Base-by-base conservation (phyloP, 495 filamentous ascomycete genomes). In the Talaromyces ruber region DNA sequence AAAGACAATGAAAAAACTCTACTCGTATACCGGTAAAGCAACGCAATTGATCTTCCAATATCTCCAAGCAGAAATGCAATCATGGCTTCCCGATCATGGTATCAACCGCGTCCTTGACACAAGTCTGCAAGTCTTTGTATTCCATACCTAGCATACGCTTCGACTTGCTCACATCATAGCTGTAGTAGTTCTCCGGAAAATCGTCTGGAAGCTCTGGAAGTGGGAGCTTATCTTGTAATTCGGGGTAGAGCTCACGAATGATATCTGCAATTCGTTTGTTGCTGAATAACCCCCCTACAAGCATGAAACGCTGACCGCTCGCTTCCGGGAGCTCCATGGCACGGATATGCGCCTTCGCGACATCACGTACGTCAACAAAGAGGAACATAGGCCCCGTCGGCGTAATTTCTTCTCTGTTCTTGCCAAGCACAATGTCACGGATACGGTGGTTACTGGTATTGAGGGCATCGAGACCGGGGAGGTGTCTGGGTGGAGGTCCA, bases 301-400 rank as follows among this genome's bases (percentile, higher is more conserved):
- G 65, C 73, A 90, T 83, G 71, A 86, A 88, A 43, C 86, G 75
- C 70, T 88, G 83, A 39, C 78, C 77, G 1, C 73, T 80, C 2
- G 84, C 85, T 43, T 79, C 81, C 1, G 73, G 70, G 9, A 77
- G 68, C 62, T 86, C 83, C n/a, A 85, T 77, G 0, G 85, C 85
- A 6, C 80, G 74, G 3, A 88, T 76, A 66, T 90, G 87, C 0
- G 82, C 83, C 9, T 76, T 65, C 0, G 84, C 86, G 16, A 85
- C 66, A 64, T 89, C 83, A 4, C 83, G 74, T 0, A 86, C 83
- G 63, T 86, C 83, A 53, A 80, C 76, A 69, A 73, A 86, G 16
- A 80, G 64, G 63, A 73, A 77, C 28, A 85, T 72, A 11, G 74
- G 64, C 5, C 76, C 74, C 9, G 75, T 82, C 0, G 77, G 70